Percentiles rank a stretch among this genome's conserved stretches.
Conservation (phyloP, 78 protist genomes). For the Dictyostelium firmibasis region DNA sequence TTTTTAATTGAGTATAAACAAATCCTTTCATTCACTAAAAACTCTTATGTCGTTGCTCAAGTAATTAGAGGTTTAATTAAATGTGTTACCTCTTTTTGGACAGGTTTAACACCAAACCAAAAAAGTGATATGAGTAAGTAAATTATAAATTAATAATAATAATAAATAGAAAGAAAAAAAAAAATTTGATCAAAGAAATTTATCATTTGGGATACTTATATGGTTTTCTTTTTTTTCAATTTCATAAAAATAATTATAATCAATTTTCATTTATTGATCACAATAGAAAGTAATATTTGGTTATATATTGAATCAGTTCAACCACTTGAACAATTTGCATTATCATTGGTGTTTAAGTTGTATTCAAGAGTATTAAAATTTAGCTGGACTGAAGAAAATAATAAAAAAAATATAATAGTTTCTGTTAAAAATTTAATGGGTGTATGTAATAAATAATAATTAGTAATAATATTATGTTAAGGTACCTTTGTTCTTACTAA, state of each 20-base stretch:
- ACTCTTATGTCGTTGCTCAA: slow-evolving; percentile 65
- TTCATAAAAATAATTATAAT: no score
- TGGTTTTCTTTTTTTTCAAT: neutral
- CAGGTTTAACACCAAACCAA: slow-evolving; percentile 26
- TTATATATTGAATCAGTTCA: slow-evolving; percentile 50
- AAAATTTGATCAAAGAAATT: no score
- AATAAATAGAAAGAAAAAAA: no score
- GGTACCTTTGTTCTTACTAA: no score
- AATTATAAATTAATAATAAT: neutral
- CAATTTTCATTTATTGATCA: neutral
- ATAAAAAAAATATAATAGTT: slow-evolving; percentile 10
- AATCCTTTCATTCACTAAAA: slow-evolving; percentile 36
- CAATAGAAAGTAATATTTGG: slow-evolving; percentile 27
- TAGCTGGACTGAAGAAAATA: slow-evolving; percentile 42
- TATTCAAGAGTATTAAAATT: slow-evolving; percentile 43
- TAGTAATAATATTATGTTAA: no score
- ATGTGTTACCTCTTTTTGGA: slow-evolving; percentile 52
- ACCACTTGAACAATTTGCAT: slow-evolving; percentile 46
- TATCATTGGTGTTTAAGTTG: slow-evolving; percentile 7
- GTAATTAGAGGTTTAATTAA: slow-evolving; percentile 37
- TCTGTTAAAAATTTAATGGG: neutral
- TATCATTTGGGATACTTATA: neutral
- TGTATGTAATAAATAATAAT: neutral
- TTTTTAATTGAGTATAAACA: slow-evolving; percentile 44
- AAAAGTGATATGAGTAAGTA: slow-evolving; percentile 52